Base-by-base conservation (phyloP, 768 basidiomycete species). In the Tricholoma matsutake region DNA sequence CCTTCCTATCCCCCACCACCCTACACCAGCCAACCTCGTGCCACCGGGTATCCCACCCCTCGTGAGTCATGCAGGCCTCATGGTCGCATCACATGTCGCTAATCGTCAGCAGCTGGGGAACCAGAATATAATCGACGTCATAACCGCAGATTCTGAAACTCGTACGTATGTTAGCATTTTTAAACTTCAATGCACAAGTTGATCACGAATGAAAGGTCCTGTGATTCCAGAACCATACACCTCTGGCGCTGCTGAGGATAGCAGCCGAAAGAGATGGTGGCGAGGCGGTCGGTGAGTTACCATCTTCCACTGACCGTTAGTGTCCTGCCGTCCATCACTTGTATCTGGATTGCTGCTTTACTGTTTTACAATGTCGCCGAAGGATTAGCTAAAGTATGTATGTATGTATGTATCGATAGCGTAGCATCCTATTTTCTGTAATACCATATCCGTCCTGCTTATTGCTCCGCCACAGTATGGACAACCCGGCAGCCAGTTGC, bases 1-100 rank as follows among this genome's bases (percentile, higher is more conserved):
- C 64, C 68, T 8, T 61, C 69, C 25, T 71, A 73, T 29, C 60
- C 69, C 6, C 72, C 73, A 32, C 70, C 72, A 10, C 63, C 69
- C 7, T 71, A 73, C 58, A 47, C 66, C 1, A 63, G 61, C 25
- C 13, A 32, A 39, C 22, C 57, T 57, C 57, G 54, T 61, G 51
- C 16, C 31, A 52, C n/a, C 11, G 61, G 56, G 10, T 68, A 63
- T 39, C 52, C 59, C 14, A 43, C 29, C 13, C 52, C 61, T 53
- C 65, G 73, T 72, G 63, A 64, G 71, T 66, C 45, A 20, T 54
- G 45, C 49, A 25, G 11, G 9, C 35, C 57, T 53, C 28, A 2
- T 51, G 22, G 22, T 18, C 25, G 22, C 39, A 16, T 47, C 35
- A 25, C 7, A 10, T 18, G 43, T 28, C 5, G 10, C 35, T 31